Evolutionary conservation across 495 filamentous ascomycete species (phyloP), one percentile per base, ranked within the genome.

Genomic region (Lophiotrema nucula): DNA sequence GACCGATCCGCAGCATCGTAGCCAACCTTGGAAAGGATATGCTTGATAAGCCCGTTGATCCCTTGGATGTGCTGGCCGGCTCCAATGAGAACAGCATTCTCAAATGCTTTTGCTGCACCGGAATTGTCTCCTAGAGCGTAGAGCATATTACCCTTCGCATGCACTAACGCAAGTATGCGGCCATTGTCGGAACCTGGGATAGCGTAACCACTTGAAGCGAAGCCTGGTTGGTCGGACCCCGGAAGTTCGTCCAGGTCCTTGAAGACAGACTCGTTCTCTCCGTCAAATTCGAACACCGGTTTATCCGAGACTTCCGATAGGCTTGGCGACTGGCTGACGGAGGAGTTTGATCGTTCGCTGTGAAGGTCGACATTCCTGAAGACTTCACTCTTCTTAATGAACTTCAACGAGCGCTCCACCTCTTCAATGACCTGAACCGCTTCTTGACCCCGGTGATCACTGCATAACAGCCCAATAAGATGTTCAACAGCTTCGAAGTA

Each of bases 401-500:
- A 72, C 58, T 83, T 83, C 21, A 96, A 76, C 3, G 86, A 83
- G 1, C 75, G 78, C 66, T 98, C 89, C n/a, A 97, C 88, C 65
- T 85, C 90, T 53, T 89, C 86, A 59, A 98, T 97, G 43, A 95
- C 84, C 45, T 88, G 82, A 44, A 98, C 86, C 13, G 92, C 93
- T 66, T 97, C 90, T 64, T 81, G 85, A 25, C 84, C 88, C 56
- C 92, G 81, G 49, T 93, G 85, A 44, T 83, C 88, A 51, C 83
- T 86, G 70, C 90, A 96, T 21, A 97, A 71, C 26, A 99, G 76
- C 4, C 91, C 90, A 25, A 97, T 87, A 2, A 99, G 80, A 77
- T 97, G 93, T 69, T 99, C 93, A 15, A 95, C 91, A 13, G 93
- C 95, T 75, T 99, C 93, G 59, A 99, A 88, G 73, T 93, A 96